phyloP scores from a whole-genome alignment of 495 filamentous ascomycete species.

The Chaetomium cochliodes region DNA sequence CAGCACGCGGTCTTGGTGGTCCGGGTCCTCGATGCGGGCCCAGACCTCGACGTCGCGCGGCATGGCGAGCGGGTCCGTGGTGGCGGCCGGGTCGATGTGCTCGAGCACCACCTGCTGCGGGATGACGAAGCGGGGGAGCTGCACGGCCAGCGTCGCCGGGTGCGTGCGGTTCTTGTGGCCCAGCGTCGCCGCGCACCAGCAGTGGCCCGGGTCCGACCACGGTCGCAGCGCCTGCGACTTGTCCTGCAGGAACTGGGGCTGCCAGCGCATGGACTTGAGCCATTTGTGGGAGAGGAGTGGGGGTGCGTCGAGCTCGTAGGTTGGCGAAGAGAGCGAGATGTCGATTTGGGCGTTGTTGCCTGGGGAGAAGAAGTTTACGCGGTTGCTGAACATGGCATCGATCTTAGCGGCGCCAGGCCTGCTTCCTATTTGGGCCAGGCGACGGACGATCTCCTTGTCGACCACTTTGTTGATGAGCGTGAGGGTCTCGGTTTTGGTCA shows the following conservation, averaged over 20 bases:
- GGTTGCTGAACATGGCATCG: conserved; percentile 35
- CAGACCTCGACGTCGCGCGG: conserved; percentile 63
- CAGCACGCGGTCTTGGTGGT: conserved; percentile 30
- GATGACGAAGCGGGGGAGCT: conserved; percentile 47
- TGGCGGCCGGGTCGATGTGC: conserved; percentile 55
- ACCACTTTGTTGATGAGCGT: conserved; percentile 39
- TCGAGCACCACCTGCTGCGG: conserved; percentile 61
- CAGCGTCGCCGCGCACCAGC: conserved; percentile 59
- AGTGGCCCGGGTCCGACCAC: conserved; percentile 64
- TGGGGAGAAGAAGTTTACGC: conserved; percentile 44
- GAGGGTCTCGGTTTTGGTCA: conserved; percentile 37
- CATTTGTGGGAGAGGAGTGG: conserved; percentile 27
- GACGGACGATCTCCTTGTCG: conserved; percentile 35
- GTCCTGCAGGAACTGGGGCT: conserved; percentile 27
- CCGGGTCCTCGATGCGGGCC: conserved; percentile 44
- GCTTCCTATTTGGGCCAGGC: conserved; percentile 39
- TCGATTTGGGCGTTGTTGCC: conserved; percentile 42
- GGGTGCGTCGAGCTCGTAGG: conserved; percentile 25
- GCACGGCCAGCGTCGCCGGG: conserved; percentile 48
- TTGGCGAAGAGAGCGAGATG: conserved; percentile 28
- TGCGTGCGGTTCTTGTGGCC: conserved; percentile 23
- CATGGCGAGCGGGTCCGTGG: conserved; percentile 54
- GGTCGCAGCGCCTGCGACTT: conserved; percentile 46
- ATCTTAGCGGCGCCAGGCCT: conserved; percentile 30
- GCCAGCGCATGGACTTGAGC: conserved; percentile 27